phyloP scores from a whole-genome alignment of 2,329 filamentous ascomycete genomes.

The Claviceps sp. region DNA sequence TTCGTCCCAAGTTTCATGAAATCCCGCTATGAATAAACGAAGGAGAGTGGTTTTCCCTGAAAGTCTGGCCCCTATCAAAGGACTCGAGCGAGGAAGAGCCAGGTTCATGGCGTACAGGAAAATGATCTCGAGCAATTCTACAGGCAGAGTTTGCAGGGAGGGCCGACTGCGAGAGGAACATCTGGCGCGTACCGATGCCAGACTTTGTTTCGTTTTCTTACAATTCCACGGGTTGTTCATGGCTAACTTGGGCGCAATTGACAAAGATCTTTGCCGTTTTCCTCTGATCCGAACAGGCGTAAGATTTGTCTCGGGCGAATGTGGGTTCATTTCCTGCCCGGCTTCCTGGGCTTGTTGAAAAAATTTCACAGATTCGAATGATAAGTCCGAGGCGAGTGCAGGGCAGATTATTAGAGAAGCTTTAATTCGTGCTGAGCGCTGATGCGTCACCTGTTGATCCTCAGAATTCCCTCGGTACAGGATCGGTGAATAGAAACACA shows the following conservation, averaged over 20 bases:
- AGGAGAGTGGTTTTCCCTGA: slow-evolving; percentile 26
- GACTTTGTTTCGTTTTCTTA: slow-evolving; percentile 16
- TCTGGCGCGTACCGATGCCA: slow-evolving; percentile 17
- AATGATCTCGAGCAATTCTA: slow-evolving; percentile 40
- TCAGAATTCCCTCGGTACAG: too few species aligned
- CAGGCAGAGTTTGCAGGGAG: slow-evolving; percentile 27
- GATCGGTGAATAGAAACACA: too few species aligned
- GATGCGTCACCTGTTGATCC: too few species aligned
- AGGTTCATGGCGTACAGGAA: slow-evolving; percentile 36
- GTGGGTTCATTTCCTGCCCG: background rate
- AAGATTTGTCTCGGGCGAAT: slow-evolving; percentile 25
- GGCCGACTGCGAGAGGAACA: slow-evolving; percentile 14
- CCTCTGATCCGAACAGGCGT: slow-evolving; percentile 36
- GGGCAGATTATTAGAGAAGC: too few species aligned
- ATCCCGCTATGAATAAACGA: slow-evolving; percentile 23
- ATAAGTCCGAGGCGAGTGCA: too few species aligned
- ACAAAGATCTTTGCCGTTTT: slow-evolving; percentile 23
- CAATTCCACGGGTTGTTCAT: background rate
- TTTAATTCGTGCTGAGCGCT: too few species aligned
- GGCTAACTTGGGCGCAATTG: slow-evolving; percentile 6
- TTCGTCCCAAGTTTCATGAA: slow-evolving; percentile 25
- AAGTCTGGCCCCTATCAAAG: slow-evolving; percentile 31
- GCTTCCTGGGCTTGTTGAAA: too few species aligned
- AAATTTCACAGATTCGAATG: too few species aligned
- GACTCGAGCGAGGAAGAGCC: slow-evolving; percentile 31